Conservation (phyloP, 352 stramenopile genomes). For the Phytophthora tubulina region DNA sequence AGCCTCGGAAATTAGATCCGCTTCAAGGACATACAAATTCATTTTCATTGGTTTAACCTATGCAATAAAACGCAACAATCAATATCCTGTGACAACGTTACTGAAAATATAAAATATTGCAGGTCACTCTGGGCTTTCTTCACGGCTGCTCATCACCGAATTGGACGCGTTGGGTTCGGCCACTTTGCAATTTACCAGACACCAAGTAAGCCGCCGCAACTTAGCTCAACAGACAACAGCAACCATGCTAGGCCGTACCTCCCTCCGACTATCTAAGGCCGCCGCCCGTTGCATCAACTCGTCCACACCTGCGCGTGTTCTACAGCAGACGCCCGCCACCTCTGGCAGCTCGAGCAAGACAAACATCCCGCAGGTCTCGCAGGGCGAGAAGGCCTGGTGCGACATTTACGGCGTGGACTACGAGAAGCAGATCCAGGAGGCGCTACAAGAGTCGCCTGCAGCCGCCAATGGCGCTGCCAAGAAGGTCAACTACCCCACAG, state of each 20-base stretch:
- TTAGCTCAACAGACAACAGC: not conserved
- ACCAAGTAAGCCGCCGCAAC: slow-evolving; percentile 4
- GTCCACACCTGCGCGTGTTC: slow-evolving; percentile 41
- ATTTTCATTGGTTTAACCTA: not conserved
- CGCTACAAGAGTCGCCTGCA: slow-evolving; percentile 60
- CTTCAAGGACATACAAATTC: no score
- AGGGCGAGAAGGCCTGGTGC: slow-evolving; percentile 75
- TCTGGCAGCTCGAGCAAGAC: slow-evolving; percentile 26
- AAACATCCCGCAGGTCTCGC: slow-evolving; percentile 42
- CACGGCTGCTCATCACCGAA: slow-evolving; percentile 25
- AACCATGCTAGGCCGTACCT: slow-evolving; percentile 45
- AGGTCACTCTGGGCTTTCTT: slow-evolving; percentile 7
- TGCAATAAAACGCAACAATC: not conserved
- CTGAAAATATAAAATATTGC: not conserved
- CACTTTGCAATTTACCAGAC: slow-evolving; percentile 39
- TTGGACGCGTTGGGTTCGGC: slow-evolving; percentile 12
- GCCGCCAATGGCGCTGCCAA: slow-evolving; percentile 20
- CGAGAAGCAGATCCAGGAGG: slow-evolving; percentile 69
- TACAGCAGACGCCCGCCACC: slow-evolving; percentile 44
- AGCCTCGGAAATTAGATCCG: not conserved
- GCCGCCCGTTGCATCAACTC: slow-evolving; percentile 44
- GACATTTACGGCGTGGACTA: slow-evolving; percentile 86
- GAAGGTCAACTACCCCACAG: slow-evolving; percentile 43
- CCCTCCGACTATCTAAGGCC: slow-evolving; percentile 41
- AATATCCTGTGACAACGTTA: not conserved